Evolutionary conservation across 2,329 filamentous ascomycete genomes (phyloP).

Genomic region (Thelonectria blattea): DNA sequence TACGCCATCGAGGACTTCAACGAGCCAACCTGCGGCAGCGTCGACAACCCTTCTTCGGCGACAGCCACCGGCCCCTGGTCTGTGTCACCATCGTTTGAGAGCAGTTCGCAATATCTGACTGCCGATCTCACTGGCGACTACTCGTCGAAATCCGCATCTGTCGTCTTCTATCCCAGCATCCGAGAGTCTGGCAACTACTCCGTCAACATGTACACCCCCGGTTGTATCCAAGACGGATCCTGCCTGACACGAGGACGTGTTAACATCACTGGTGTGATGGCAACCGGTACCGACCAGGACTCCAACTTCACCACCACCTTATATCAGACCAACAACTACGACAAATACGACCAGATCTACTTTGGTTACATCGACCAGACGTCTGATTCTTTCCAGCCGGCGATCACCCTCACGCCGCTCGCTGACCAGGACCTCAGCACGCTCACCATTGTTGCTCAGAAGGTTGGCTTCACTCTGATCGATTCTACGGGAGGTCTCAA

Average conservation of each 20-base stretch:
- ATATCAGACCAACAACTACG: constrained; percentile 92
- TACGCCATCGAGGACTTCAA: constrained; percentile 91
- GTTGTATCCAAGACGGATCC: constrained; percentile 79
- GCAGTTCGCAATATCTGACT: constrained; percentile 78
- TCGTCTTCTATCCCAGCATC: constrained; percentile 85
- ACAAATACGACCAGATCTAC: constrained; percentile 96
- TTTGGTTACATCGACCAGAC: constrained; percentile 82
- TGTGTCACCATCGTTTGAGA: constrained; percentile 69
- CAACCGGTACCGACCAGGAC: constrained; percentile 51
- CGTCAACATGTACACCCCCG: constrained; percentile 90
- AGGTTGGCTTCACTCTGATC: constrained; percentile 77
- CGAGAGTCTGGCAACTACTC: constrained; percentile 90
- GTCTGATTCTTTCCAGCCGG: constrained; percentile 75
- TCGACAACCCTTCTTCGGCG: constrained; percentile 66
- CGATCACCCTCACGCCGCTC: constrained; percentile 77
- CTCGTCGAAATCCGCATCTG: constrained; percentile 64
- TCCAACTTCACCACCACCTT: constrained; percentile 65
- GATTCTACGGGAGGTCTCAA: constrained; percentile 83
- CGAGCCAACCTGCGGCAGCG: constrained; percentile 77
- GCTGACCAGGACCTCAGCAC: constrained; percentile 64
- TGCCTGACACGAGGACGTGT: constrained; percentile 80
- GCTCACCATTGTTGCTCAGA: constrained; percentile 86
- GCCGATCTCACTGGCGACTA: constrained; percentile 65
- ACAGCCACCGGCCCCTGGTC: constrained; percentile 78
- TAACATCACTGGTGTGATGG: constrained; percentile 78